Percentiles rank a stretch among this genome's conserved stretches.
Conservation (phyloP, 1,139 yeast genomes). For the Geotrichum europaeum region DNA sequence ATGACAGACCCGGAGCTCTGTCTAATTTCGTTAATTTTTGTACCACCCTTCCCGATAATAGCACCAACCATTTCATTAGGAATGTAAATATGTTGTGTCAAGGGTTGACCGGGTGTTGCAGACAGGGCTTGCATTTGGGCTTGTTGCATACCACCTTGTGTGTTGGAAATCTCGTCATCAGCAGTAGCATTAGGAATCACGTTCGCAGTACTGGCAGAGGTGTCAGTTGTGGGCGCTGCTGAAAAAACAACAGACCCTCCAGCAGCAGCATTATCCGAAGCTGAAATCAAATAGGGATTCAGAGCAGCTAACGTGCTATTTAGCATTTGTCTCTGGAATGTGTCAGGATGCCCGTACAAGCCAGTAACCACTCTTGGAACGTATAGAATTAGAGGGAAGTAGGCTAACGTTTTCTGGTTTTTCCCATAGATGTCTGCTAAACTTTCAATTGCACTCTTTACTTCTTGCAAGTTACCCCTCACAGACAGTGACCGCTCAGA, state of each 20-base stretch:
- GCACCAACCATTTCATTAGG: constrained; percentile 81
- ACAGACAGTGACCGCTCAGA: constrained; percentile 14
- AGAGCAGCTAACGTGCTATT: constrained; percentile 22
- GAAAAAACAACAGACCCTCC: neutral
- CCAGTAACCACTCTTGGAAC: constrained; percentile 25
- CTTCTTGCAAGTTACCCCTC: constrained; percentile 7
- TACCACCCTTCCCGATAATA: constrained; percentile 73
- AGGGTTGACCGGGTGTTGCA: constrained; percentile 26
- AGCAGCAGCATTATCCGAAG: constrained; percentile 5
- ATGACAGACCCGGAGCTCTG: constrained; percentile 68
- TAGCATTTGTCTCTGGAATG: constrained; percentile 25
- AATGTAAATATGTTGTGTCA: constrained; percentile 43
- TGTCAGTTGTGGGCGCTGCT: neutral
- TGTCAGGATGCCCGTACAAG: constrained; percentile 28
- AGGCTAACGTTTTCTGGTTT: neutral
- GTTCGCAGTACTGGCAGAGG: constrained; percentile 9
- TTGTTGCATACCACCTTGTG: constrained; percentile 20
- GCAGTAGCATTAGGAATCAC: neutral
- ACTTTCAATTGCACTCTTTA: constrained; percentile 6
- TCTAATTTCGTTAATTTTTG: constrained; percentile 74
- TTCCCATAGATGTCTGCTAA: neutral
- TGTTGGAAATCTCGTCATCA: constrained; percentile 10
- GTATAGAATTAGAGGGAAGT: constrained; percentile 15
- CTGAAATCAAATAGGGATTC: constrained; percentile 23
- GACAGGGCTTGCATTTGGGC: constrained; percentile 24